Conservation (phyloP, 306 rosid genomes). For the Elaeagnus macrophylla region DNA sequence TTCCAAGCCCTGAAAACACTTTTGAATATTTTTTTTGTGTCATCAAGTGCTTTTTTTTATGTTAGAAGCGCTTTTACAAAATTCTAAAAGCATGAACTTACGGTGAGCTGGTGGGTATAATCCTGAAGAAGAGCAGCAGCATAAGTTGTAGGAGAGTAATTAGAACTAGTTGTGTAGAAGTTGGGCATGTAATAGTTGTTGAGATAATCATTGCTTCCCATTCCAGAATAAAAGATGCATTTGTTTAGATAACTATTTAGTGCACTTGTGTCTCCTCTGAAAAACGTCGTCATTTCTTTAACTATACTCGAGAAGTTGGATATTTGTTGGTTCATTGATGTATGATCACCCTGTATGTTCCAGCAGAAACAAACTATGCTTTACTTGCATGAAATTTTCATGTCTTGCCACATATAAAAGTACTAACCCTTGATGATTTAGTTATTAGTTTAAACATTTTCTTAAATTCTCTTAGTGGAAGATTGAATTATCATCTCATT, state of each 20-base stretch:
- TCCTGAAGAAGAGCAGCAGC: slow-evolving; percentile 8
- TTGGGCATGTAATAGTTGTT: slow-evolving; percentile 16
- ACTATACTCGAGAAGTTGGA: slow-evolving; percentile 12
- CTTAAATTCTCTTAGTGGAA: too few relatives aligned
- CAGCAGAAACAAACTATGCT: background rate
- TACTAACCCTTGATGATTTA: too few relatives aligned
- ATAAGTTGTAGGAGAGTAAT: slow-evolving; percentile 6
- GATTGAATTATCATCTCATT: too few relatives aligned
- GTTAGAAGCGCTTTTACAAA: too few relatives aligned
- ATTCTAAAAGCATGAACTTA: background rate
- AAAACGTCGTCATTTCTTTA: background rate
- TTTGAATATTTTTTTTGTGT: too few relatives aligned
- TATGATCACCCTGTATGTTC: slow-evolving; percentile 25
- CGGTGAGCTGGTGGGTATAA: slow-evolving; percentile 11
- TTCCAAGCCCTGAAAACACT: too few relatives aligned
- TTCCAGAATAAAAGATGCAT: slow-evolving; percentile 16
- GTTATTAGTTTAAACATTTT: too few relatives aligned
- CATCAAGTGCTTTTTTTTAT: too few relatives aligned
- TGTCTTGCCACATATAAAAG: too few relatives aligned
- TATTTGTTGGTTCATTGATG: slow-evolving; percentile 13
- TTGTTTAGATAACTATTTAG: slow-evolving; percentile 5
- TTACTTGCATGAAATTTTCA: too few relatives aligned
- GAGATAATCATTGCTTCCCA: slow-evolving; percentile 20
- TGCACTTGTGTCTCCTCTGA: background rate
- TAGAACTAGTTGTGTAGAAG: slow-evolving; percentile 3